Conservation (phyloP, 1,139 yeast genomes). For the Yamadazyma friedrichii region DNA sequence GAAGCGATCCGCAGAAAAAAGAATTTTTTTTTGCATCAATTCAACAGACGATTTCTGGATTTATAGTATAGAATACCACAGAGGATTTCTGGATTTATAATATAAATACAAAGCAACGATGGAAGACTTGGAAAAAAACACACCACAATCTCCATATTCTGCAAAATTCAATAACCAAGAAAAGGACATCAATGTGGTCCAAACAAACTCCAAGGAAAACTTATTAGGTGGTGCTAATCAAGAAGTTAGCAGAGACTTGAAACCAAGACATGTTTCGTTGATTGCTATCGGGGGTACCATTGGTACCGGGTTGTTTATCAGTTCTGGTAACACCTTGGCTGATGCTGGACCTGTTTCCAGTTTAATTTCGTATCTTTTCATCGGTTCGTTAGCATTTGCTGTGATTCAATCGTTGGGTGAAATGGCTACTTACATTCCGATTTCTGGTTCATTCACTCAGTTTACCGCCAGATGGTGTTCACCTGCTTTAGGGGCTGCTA, state of each 20-base stretch:
- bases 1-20: background rate
- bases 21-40: background rate
- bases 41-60: too few species aligned
- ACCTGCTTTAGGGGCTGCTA: conserved; percentile 74
- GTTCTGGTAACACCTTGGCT: conserved; percentile 53
- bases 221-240: conserved; percentile 12
- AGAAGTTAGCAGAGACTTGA: conserved; percentile 40
- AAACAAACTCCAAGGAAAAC: conserved; percentile 13
- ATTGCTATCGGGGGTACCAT: conserved; percentile 66
- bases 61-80: too few species aligned
- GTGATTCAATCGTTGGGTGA: conserved; percentile 74
- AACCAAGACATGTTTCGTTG: conserved; percentile 67
- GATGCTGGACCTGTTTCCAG: conserved; percentile 75
- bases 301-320: conserved; percentile 65
- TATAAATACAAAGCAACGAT: too few species aligned
- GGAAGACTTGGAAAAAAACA: conserved; percentile 3
- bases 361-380: conserved; percentile 61
- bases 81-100: too few species aligned
- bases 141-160: conserved; percentile 1
- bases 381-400: conserved; percentile 62
- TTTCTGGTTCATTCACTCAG: conserved; percentile 61
- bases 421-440: conserved; percentile 73
- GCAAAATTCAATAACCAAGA: conserved; percentile 8
- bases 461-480: conserved; percentile 61
- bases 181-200: conserved; percentile 13